Percentiles rank a stretch among this genome's conserved stretches.
Conservation (phyloP, 2,329 filamentous ascomycete genomes). For the Paramyrothecium sp. region DNA sequence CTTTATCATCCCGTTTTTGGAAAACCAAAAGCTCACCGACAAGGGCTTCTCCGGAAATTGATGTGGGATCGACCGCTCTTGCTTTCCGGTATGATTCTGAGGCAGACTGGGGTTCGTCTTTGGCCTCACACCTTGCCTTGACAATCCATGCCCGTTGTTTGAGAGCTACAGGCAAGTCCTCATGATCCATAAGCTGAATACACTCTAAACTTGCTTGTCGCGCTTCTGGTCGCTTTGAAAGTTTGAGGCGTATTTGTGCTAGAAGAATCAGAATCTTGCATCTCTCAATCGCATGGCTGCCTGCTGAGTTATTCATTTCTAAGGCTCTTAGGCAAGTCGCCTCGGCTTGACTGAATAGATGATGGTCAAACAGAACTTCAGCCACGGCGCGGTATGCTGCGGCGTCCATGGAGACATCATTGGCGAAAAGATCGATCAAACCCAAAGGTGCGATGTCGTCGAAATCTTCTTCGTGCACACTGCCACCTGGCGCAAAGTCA, state of each 20-base stretch:
- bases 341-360: constrained; percentile 12
- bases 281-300: constrained; percentile 8
- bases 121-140: not conserved
- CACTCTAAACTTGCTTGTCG: constrained; percentile 9
- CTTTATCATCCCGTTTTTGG: constrained; percentile 7
- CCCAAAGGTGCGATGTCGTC: constrained; percentile 12
- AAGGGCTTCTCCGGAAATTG: constrained; percentile 14
- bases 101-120: not conserved
- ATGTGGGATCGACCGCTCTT: constrained; percentile 11
- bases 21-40: constrained; percentile 16
- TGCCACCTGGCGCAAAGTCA: not conserved
- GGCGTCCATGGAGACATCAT: constrained; percentile 11
- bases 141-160: not conserved
- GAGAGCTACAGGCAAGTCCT: no score
- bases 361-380: constrained; percentile 12
- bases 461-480: constrained; percentile 1
- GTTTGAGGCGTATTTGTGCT: constrained; percentile 10
- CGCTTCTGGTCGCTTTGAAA: not conserved
- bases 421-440: constrained; percentile 14
- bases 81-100: no score
- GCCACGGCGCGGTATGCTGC: constrained; percentile 17
- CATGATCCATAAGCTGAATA: constrained; percentile 7
- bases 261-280: constrained; percentile 13
- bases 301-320: not conserved
- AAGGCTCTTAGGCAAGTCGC: constrained; percentile 14